A percentile compares a stretch with the other conserved stretches of the same genome.
phyloP scores from a whole-genome alignment of 305 asterid genomes.

The Solanum hybrid region DNA sequence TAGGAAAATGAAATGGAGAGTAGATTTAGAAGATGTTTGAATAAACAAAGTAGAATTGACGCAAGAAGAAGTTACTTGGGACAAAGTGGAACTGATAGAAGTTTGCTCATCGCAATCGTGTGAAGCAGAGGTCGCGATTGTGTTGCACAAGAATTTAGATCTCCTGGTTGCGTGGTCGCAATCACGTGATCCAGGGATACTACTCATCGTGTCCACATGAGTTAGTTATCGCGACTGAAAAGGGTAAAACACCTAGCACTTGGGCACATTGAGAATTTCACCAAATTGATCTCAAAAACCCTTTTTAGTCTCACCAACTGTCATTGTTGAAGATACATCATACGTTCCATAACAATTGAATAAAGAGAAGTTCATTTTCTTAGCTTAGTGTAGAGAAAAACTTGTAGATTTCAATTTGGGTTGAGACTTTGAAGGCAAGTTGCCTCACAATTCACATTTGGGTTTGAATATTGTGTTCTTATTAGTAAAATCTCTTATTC shows the following conservation, averaged over 20 bases:
- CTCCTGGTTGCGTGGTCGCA: too few relatives aligned
- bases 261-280: neutral
- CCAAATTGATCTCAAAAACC: neutral
- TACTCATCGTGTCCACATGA: too few relatives aligned
- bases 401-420: too few relatives aligned
- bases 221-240: neutral
- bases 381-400: too few relatives aligned
- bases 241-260: neutral
- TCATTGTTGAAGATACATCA: neutral
- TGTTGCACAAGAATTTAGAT: neutral
- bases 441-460: too few relatives aligned
- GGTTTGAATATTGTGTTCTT: too few relatives aligned
- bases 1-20: neutral
- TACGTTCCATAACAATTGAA: too few relatives aligned
- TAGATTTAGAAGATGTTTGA: neutral
- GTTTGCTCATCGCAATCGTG: neutral
- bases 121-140: neutral
- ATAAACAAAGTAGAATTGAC: neutral
- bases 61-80: neutral
- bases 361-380: too few relatives aligned
- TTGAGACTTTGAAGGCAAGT: too few relatives aligned
- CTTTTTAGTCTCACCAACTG: neutral
- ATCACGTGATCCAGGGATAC: neutral
- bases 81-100: neutral
- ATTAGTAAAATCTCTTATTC: too few relatives aligned